Conservation (phyloP, 2,329 filamentous ascomycete species). For the Byssochlamys sp. region DNA sequence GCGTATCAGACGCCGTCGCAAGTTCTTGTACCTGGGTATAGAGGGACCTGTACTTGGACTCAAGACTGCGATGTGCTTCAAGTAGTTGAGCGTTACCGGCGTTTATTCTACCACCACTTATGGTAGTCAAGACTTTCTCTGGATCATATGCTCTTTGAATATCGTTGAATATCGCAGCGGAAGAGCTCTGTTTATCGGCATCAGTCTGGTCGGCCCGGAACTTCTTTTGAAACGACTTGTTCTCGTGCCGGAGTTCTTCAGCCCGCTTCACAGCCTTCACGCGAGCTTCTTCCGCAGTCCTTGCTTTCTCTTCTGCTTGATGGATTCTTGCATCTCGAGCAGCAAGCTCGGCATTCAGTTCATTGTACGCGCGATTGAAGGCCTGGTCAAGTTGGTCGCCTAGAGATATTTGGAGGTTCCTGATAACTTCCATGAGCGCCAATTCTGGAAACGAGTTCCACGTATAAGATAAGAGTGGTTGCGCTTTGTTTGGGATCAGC, state of each 20-base stretch:
- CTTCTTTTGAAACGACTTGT: conserved; percentile 14
- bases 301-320: conserved; percentile 14
- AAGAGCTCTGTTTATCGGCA: conserved; percentile 7
- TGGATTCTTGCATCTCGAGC: conserved; percentile 12
- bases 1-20: conserved; percentile 15
- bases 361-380: conserved; percentile 20
- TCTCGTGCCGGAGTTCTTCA: conserved; percentile 13
- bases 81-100: conserved; percentile 4
- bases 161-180: conserved; percentile 6
- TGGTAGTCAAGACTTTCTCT: conserved; percentile 9
- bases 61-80: conserved; percentile 12
- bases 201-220: conserved; percentile 9
- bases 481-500: not conserved
- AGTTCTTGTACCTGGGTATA: conserved; percentile 23
- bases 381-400: conserved; percentile 16
- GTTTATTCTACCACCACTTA: conserved; percentile 3
- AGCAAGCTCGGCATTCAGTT: conserved; percentile 15
- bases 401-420: conserved; percentile 21
- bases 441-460: not conserved
- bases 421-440: conserved; percentile 22
- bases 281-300: conserved; percentile 12
- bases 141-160: conserved; percentile 21
- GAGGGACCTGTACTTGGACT: conserved; percentile 22
- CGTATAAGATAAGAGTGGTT: not conserved
- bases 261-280: conserved; percentile 9